Evolutionary conservation across 345 rosid species (phyloP).

Genomic region (Syzygium aromaticum): DNA sequence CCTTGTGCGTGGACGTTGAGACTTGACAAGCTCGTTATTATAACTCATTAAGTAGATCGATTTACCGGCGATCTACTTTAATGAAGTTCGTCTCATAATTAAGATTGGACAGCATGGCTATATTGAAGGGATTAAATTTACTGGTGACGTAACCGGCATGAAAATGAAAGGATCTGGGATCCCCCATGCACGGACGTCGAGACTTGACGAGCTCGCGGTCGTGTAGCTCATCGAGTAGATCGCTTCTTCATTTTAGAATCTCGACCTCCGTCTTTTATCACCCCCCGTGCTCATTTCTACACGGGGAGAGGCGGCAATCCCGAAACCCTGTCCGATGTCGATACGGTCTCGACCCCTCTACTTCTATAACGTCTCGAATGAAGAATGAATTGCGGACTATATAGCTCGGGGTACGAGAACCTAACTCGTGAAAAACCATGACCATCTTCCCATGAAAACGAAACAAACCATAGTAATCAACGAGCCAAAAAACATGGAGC

Average conservation of each 20-base stretch:
- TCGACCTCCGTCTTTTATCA: not conserved
- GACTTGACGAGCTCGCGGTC: not conserved
- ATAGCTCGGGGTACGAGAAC: not conserved
- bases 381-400: not conserved
- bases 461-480: not conserved
- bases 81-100: too few relatives aligned
- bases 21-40: not conserved
- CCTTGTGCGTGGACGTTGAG: not conserved
- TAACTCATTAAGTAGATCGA: too few relatives aligned
- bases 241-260: fast-evolving
- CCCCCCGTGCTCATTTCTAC: fast-evolving
- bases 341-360: not conserved
- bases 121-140: too few relatives aligned
- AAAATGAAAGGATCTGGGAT: too few relatives aligned
- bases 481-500: not conserved
- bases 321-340: fast-evolving
- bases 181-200: not conserved
- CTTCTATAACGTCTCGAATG: too few relatives aligned
- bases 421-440: not conserved
- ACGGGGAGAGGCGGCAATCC: fast-evolving
- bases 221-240: fast-evolving
- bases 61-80: too few relatives aligned
- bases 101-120: too few relatives aligned
- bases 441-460: not conserved
- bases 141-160: not conserved